phyloP scores from a whole-genome alignment of 2,329 filamentous ascomycete genomes.

The Stagonosporopsis cucurbitacearum region DNA sequence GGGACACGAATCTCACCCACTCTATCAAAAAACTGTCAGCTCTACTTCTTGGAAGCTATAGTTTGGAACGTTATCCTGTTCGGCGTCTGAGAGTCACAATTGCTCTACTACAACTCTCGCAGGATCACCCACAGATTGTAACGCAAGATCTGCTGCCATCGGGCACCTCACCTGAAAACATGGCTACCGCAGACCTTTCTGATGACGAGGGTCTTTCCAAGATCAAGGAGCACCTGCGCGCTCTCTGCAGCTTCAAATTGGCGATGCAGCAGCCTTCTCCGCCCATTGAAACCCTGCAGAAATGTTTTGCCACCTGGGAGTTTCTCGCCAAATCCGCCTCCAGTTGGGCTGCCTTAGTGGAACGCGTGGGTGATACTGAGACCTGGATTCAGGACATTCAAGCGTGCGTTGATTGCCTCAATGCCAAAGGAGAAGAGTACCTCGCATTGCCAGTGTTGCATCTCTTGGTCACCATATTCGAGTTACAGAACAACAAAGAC shows the following conservation, averaged over 20 bases:
- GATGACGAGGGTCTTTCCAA: constrained; percentile 44
- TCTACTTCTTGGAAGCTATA: constrained; percentile 40
- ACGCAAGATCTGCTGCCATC: constrained; percentile 18
- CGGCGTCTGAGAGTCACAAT: constrained; percentile 38
- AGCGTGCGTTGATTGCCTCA: constrained; percentile 62
- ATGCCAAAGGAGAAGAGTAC: constrained; percentile 62
- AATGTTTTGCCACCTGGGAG: constrained; percentile 49
- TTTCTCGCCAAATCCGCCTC: constrained; percentile 40
- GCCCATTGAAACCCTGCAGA: constrained; percentile 32
- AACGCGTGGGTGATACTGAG: constrained; percentile 58
- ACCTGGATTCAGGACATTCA: constrained; percentile 60
- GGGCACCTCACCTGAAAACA: constrained; percentile 1
- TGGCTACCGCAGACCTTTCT: constrained; percentile 9
- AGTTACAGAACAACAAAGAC: constrained; percentile 51
- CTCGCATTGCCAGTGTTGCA: constrained; percentile 58
- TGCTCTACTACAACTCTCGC: constrained; percentile 50
- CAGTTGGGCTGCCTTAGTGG: constrained; percentile 50
- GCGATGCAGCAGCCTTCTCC: constrained; percentile 49
- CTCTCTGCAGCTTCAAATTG: constrained; percentile 49
- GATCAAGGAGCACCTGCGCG: constrained; percentile 46
- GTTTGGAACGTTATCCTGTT: constrained; percentile 37
- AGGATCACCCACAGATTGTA: constrained; percentile 67
- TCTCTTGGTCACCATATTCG: constrained; percentile 56
- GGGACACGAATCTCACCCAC: constrained; percentile 34
- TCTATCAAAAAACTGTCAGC: constrained; percentile 32